Evolutionary conservation across 2,329 filamentous ascomycete species (phyloP), one percentile per base, ranked within the genome.

Genomic region (Phyllachora maydis): DNA sequence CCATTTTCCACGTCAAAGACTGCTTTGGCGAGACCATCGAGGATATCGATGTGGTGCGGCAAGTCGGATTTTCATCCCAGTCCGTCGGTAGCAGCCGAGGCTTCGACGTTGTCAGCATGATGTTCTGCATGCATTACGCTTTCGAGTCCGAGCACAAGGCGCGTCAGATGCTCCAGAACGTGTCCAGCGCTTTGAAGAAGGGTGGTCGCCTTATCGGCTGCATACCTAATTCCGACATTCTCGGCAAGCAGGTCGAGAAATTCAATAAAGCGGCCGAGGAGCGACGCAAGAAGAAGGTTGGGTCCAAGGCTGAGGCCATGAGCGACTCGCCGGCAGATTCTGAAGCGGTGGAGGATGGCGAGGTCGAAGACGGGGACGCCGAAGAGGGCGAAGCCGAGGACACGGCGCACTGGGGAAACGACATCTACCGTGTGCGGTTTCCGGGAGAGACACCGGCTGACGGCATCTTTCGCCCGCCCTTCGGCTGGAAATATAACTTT

Each of bases 111-210:
- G 85, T 98, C 32, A 82, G 75, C 41, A 92, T 92, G 67, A 98
- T 98, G 88, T 98, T 98, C 47, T 90, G 82, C 39, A 88, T 98
- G 70, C 88, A 98, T 51, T 98, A 98, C 45, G 83, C 88, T 5
- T 98, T 95, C 36, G 88, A 95, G 53, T 79, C 60, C 24, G 85
- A 98, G 46, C 65, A 68, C 22, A 90, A 92, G 46, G 81, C 85
- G 3, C 68, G 81, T 21, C 77, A 68, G 31, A 95, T 98, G 88
- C 60, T 98, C 26, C 66, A 71, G 38, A 98, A 98, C 40, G 85
- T 98, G 3, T 74, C 88, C 0, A 77, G 82, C 1, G 66, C 77
- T 3, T 49, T 98, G 38, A 92, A 85, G 46, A 93, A 95, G 43
- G 88, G 88, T 13, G 88, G 88, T 2, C 70, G 82, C 18, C 90